A percentile compares a stretch with the other conserved stretches of the same genome.
These are phyloP conservation scores for Pharnaceum exiguum DNA, from an alignment of 148 eudicot genomes.

Conservation along the genomic window DNA sequence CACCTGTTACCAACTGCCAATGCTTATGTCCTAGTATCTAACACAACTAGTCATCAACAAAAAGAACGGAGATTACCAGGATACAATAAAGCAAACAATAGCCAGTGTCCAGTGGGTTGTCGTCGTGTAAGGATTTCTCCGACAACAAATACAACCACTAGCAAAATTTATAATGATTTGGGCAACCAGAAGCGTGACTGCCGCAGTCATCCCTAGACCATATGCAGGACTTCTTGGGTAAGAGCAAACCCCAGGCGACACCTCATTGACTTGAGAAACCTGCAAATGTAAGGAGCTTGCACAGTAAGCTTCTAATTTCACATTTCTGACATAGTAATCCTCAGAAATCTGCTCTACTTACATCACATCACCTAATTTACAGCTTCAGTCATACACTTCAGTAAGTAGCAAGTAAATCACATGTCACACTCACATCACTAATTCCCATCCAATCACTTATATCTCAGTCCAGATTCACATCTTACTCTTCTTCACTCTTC, in stretches of 20 bases:
- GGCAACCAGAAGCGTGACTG: conserved; percentile 60
- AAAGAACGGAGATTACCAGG: conserved; percentile 55
- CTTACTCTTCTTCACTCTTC: background rate
- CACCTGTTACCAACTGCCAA: too few species aligned
- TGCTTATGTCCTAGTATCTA: too few species aligned
- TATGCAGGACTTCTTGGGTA: conserved; percentile 83
- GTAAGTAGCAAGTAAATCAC: background rate
- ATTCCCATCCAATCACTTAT: too few species aligned
- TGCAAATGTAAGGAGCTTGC: conserved; percentile 25
- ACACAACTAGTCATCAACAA: too few species aligned
- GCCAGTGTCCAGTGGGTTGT: conserved; percentile 53
- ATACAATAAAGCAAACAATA: conserved; percentile 62
- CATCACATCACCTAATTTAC: too few species aligned
- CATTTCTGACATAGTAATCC: background rate
- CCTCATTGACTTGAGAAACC: conserved; percentile 45
- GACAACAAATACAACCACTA: conserved; percentile 74
- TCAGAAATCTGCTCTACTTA: too few species aligned
- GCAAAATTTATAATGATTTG: conserved; percentile 54
- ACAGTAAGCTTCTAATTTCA: background rate
- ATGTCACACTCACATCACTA: too few species aligned
- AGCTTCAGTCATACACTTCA: background rate
- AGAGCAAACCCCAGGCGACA: conserved; percentile 49
- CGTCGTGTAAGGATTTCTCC: conserved; percentile 43
- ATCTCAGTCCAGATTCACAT: background rate
- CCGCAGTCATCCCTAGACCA: conserved; percentile 68